phyloP scores from a whole-genome alignment of 441 rosid species.

The Theobroma grandiflorum region DNA sequence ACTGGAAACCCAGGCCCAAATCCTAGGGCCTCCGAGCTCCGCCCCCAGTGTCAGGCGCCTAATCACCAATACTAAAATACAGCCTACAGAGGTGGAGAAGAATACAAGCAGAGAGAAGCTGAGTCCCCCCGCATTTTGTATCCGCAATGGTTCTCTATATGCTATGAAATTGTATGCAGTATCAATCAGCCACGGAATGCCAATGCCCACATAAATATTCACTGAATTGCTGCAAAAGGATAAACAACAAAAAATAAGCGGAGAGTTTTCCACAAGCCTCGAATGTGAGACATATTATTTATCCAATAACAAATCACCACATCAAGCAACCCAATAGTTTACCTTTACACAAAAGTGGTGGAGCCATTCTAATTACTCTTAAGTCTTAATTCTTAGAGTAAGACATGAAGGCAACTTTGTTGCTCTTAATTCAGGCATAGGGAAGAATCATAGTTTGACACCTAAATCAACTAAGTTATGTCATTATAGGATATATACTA shows the following conservation, averaged over 20 bases:
- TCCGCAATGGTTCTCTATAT: slow-evolving; percentile 68
- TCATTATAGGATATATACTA: too few relatives aligned
- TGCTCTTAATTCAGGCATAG: background rate
- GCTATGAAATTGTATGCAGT: slow-evolving; percentile 78
- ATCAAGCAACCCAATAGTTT: too few relatives aligned
- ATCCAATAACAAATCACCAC: background rate
- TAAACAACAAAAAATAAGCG: background rate
- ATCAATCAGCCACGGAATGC: slow-evolving; percentile 89
- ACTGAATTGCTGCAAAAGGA: slow-evolving; percentile 77
- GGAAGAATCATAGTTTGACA: background rate
- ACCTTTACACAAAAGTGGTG: background rate
- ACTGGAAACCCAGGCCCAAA: slow-evolving; percentile 88
- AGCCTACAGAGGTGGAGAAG: slow-evolving; percentile 80
- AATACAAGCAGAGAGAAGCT: slow-evolving; percentile 86
- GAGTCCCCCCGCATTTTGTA: slow-evolving; percentile 75
- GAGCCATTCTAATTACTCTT: background rate
- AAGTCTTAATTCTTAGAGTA: background rate
- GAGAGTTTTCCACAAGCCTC: background rate
- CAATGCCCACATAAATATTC: slow-evolving; percentile 89
- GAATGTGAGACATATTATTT: background rate
- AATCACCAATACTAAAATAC: slow-evolving; percentile 78
- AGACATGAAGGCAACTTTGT: background rate
- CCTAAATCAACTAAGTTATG: background rate
- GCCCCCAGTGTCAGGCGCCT: slow-evolving; percentile 82
- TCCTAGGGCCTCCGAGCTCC: slow-evolving; percentile 89